A percentile compares a stretch with the other conserved stretches of the same genome.
Conservation (phyloP, 768 basidiomycete species). For the Tulasnella sp. region DNA sequence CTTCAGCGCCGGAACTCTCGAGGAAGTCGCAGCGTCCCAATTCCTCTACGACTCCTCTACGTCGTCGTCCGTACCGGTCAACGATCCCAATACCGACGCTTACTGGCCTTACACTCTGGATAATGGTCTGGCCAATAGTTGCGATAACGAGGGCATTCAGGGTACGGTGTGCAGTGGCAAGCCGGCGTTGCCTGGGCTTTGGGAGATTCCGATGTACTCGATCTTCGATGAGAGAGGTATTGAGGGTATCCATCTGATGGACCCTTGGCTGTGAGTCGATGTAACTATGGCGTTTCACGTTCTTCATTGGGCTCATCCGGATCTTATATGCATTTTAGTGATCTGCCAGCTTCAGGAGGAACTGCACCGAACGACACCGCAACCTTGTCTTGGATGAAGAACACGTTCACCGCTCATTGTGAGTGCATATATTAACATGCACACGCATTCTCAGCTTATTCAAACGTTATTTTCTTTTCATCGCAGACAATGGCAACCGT, state of each 20-base stretch:
- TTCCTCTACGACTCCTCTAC: constrained; percentile 68
- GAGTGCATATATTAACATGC: constrained; percentile 1
- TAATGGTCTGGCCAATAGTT: constrained; percentile 69
- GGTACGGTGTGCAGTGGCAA: constrained; percentile 51
- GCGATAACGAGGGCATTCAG: constrained; percentile 31
- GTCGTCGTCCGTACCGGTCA: constrained; percentile 52
- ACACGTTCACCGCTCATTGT: constrained; percentile 60
- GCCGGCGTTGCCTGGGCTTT: constrained; percentile 64
- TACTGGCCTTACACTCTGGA: constrained; percentile 81
- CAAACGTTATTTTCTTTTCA: not conserved
- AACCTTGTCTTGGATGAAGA: constrained; percentile 61
- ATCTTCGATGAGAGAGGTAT: constrained; percentile 53
- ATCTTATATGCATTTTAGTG: constrained; percentile 31
- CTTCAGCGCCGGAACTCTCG: constrained; percentile 53
- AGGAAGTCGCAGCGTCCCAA: constrained; percentile 40
- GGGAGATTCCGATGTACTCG: constrained; percentile 80
- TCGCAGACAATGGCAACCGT: constrained; percentile 48
- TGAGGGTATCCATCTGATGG: constrained; percentile 61
- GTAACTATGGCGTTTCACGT: constrained; percentile 28
- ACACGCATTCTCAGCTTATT: not conserved
- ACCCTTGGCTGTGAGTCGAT: constrained; percentile 60
- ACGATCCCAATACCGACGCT: constrained; percentile 55
- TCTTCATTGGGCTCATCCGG: not conserved
- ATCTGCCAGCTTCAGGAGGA: constrained; percentile 16
- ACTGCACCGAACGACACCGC: constrained; percentile 44